Percentiles rank a stretch among this genome's conserved stretches.
phyloP scores from a whole-genome alignment of 805 yeast genomes.

The Schizosaccharomyces japonicus region DNA sequence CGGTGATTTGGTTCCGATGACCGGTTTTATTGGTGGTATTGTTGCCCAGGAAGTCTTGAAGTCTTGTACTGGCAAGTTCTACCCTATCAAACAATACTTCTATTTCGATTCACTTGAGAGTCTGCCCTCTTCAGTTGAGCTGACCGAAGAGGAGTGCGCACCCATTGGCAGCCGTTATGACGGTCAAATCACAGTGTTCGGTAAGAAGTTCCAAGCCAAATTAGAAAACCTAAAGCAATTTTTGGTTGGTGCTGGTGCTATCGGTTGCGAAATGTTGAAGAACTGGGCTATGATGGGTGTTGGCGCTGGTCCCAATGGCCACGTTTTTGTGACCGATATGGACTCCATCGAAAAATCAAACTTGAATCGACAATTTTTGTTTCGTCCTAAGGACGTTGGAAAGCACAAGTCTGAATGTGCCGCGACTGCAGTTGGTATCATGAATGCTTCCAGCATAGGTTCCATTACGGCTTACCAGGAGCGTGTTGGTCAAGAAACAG shows the following conservation, averaged over 20 bases:
- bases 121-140: constrained; percentile 34
- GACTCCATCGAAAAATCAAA: constrained; percentile 90
- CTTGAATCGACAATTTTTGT: constrained; percentile 84
- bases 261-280: constrained; percentile 95
- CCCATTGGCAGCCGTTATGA: constrained; percentile 74
- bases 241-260: constrained; percentile 94
- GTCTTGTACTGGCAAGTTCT: constrained; percentile 83
- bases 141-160: constrained; percentile 42
- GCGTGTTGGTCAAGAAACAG: constrained; percentile 86
- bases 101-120: constrained; percentile 89
- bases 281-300: constrained; percentile 95
- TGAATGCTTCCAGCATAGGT: constrained; percentile 67
- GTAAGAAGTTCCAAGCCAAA: constrained; percentile 46
- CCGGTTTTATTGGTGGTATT: constrained; percentile 78
- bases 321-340: constrained; percentile 67
- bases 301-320: constrained; percentile 77
- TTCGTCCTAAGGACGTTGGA: constrained; percentile 88
- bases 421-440: constrained; percentile 51
- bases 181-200: constrained; percentile 86
- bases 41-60: constrained; percentile 92
- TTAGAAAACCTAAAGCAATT: constrained; percentile 62
- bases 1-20: constrained; percentile 78
- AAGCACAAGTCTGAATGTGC: constrained; percentile 76
- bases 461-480: constrained; percentile 57
- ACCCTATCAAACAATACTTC: constrained; percentile 77